Base-by-base conservation (phyloP, 192 early-diverging fungal species). In the Rhizophlyctis rosea region DNA sequence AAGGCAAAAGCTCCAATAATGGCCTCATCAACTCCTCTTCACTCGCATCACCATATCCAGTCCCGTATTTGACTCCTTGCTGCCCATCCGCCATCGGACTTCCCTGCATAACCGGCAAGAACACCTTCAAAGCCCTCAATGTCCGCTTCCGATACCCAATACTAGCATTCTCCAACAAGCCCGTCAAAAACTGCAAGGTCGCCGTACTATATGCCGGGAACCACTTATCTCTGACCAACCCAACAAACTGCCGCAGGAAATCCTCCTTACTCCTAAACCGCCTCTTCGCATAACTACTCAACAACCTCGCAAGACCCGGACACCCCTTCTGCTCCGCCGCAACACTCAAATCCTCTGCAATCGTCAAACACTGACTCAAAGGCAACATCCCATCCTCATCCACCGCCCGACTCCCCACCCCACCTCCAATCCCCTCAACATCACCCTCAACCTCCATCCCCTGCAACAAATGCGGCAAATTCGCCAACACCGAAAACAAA, bases 211-310 rank as follows among this genome's bases (percentile, higher is more conserved):
- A 75, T 9, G 68, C 63, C 0, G 82, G 82, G 39, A 92, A 82
- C 64, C 81, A 94, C 4, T 71, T 64, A 24, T 91, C 84, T 11
- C 77, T 61, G 7, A 93, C 64, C 5, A 82, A 50, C 0, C 61
- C 69, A 13, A 85, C 73, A n/a, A 88, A 68, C 48, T 91, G 86
- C 36, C 77, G 62, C n/a, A 90, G 68, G 62, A 89, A 94, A 61
- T 93, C 89, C n/a, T 87, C 81, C 57, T 84, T 76, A 53, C 72
- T 71, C 39, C 89, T 72, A 61, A 87, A 86, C 16, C 81, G 72
- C 60, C 85, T 77, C 61, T 85, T 88, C 3, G 81, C 65, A 59
- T 85, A 91, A 0, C 86, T 75, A 1, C 35, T 65, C 30, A 91
- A 57, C 28, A 92, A 57, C 21, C 80, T 69, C 2, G 71, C 64